Conservation (phyloP, 177 flowering plant species). For the Vitis hybrid region DNA sequence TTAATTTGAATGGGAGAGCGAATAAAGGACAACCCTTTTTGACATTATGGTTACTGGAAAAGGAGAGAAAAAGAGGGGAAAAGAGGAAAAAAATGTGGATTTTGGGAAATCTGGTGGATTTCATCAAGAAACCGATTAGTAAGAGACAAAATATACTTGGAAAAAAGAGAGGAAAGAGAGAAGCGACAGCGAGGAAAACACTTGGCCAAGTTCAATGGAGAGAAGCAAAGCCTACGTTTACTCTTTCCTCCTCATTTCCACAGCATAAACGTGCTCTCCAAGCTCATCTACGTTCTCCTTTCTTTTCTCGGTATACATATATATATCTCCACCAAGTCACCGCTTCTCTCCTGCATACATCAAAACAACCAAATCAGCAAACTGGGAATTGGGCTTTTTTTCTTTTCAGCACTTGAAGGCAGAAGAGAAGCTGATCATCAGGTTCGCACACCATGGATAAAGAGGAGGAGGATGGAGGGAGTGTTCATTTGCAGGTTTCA, state of each 20-base stretch:
- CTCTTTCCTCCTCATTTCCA: slow-evolving; percentile 24
- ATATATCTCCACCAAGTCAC: not conserved
- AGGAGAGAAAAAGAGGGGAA: too few relatives aligned
- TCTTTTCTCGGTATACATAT: not conserved
- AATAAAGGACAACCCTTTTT: too few relatives aligned
- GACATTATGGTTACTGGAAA: too few relatives aligned
- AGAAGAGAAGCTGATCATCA: not conserved
- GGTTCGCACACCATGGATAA: slow-evolving; percentile 15
- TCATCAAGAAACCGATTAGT: too few relatives aligned
- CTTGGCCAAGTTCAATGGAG: not conserved
- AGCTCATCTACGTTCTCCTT: slow-evolving; percentile 11
- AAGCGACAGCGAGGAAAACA: too few relatives aligned
- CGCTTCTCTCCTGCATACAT: not conserved
- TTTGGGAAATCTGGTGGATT: too few relatives aligned
- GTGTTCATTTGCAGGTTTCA: slow-evolving; percentile 28
- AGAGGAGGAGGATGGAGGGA: slow-evolving; percentile 20
- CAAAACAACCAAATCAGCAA: not conserved
- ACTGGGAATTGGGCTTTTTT: not conserved
- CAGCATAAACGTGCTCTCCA: slow-evolving; percentile 31
- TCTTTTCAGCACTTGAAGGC: not conserved
- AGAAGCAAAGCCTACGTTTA: slow-evolving; percentile 21
- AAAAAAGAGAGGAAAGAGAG: not conserved
- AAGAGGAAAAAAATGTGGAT: too few relatives aligned
- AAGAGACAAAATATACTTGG: not conserved
- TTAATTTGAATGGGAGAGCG: too few relatives aligned